Evolutionary conservation across 1,139 yeast species (phyloP).

Genomic region (Yamadazyma epiphylla): DNA sequence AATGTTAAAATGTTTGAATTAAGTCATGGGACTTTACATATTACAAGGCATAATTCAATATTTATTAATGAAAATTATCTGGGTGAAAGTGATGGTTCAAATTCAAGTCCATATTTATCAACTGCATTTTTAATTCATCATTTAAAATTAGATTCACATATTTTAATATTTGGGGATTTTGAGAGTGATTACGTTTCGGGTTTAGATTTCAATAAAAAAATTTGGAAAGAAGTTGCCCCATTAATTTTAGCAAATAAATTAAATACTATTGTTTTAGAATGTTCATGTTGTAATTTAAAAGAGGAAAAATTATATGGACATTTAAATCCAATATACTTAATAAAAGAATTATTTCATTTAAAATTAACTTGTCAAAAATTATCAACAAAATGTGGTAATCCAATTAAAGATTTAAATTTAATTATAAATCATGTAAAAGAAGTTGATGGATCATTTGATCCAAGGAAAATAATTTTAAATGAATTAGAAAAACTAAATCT

Average conservation of each 20-base stretch:
- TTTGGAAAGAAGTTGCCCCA: slow-evolving; percentile 60
- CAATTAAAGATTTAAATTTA: slow-evolving; percentile 48
- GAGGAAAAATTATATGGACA: slow-evolving; percentile 66
- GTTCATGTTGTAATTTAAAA: slow-evolving; percentile 54
- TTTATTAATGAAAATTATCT: slow-evolving; percentile 11
- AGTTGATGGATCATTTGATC: slow-evolving; percentile 38
- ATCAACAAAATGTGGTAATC: slow-evolving; percentile 13
- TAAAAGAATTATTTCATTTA: slow-evolving; percentile 45
- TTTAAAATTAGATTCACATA: slow-evolving; percentile 20
- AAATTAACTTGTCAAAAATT: slow-evolving; percentile 21
- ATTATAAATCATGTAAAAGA: slow-evolving; percentile 76
- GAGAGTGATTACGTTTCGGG: slow-evolving; percentile 59
- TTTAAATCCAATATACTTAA: slow-evolving; percentile 61
- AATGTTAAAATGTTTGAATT: slow-evolving; percentile 31
- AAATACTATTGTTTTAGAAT: slow-evolving; percentile 65
- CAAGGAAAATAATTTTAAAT: slow-evolving; percentile 46
- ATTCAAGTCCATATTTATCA: slow-evolving; percentile 21
- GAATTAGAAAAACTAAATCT: slow-evolving; percentile 44
- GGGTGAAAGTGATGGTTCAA: slow-evolving; percentile 5
- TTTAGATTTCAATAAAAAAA: slow-evolving; percentile 35
- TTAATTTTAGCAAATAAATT: slow-evolving; percentile 34
- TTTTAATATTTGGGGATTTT: slow-evolving; percentile 76
- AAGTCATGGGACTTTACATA: slow-evolving; percentile 34
- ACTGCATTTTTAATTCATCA: slow-evolving; percentile 54
- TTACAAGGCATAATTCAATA: slow-evolving; percentile 9